Evolutionary conservation across 768 basidiomycete species (phyloP), one percentile per base, ranked within the genome.

Genomic region (Russula ochroleuca): DNA sequence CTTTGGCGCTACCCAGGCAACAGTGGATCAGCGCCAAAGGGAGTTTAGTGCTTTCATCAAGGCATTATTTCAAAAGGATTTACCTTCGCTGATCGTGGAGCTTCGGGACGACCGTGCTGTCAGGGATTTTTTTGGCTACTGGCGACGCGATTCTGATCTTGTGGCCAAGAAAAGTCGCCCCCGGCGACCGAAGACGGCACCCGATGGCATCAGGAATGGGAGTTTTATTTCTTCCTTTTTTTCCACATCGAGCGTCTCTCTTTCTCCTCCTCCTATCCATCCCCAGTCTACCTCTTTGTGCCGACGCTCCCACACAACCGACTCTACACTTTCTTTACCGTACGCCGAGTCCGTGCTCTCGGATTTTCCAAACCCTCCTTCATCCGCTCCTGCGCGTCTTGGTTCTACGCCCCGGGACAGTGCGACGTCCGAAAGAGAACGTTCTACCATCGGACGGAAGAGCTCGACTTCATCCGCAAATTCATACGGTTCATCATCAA

Each of bases 71-170:
- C 72, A 75, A 41, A 80, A 83, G 25, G 80, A 85, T 45, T 79
- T 88, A 53, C 90, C 91, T 17, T 78, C 79, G 0, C 78, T 92
- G 50, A 73, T 92, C 55, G 74, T 78, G 60, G 91, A 92, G 61
- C 78, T 93, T 59, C 79, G 88, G 43, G 76, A 76, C 19, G 81
- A 80, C 31, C 78, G 76, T 38, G 72, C 79, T 33, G 81, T 90
- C 55, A 83, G 83, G 3, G 86, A 92, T 71, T 93, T 92, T 73
- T 93, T 93, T 70, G 87, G 83, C 15, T 80, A 82, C 66, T 92
- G 91, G 91, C 78, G 85, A 64, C 75, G 85, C 43, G 91, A 93
- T 72, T 73, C 81, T 63, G 89, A 92, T 58, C 75, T 83, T 21
- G 78, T 78, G 31, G 77, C 78, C 64, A 84, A 81, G 70, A 48